Evolutionary conservation across 2,329 filamentous ascomycete genomes (phyloP), one percentile per base, ranked within the genome.

Genomic region (Fusarium aywerte): DNA sequence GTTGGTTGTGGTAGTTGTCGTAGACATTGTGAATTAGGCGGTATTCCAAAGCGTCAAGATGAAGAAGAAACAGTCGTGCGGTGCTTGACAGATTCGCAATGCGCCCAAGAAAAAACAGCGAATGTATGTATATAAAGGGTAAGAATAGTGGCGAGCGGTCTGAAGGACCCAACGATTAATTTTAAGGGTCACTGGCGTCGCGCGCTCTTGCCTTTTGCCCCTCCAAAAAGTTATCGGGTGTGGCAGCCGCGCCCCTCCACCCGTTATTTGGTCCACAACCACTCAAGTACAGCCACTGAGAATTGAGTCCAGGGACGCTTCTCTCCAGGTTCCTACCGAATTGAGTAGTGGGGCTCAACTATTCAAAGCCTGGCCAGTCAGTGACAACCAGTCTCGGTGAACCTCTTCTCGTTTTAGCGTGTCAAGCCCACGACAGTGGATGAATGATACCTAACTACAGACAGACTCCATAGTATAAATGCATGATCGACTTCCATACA

Each of bases 1-100:
- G 38, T 84, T 77, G 25, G 83, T 85, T 32, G 84, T 83, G 21
- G 70, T 71, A 16, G 75, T 76, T 7, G 75, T 75, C 29, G 76
- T 72, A 36, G 79, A 76, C 72, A 77, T 79, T 38, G 62, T 68
- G 61, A 60, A 50, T 52, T 44, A 32, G 11, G 18, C 5, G 12
- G 31, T 36, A 32, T 29, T 42, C 29, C 20, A 29, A 20, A 23
- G 27, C 23, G 33, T 16, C 16, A 9, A 18, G n/a, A 27, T 27
- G 18, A 21, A 39, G 12, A 21, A 51, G n/a, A 54, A 33, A 31
- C 50, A 18, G 21, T 18, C 29, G 45, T 36, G 43, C 36, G 36
- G 35, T 53, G 50, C 16, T 54, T n/a, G 20, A 27, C 15, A 50
- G 29, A 15, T 44, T 40, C 39, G 20, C 32, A n/a, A 58, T 59